A percentile compares a stretch with the other conserved stretches of the same genome.
Evolutionary conservation across 1,139 yeast species (phyloP).

Genomic region (Eremothecium coryli): DNA sequence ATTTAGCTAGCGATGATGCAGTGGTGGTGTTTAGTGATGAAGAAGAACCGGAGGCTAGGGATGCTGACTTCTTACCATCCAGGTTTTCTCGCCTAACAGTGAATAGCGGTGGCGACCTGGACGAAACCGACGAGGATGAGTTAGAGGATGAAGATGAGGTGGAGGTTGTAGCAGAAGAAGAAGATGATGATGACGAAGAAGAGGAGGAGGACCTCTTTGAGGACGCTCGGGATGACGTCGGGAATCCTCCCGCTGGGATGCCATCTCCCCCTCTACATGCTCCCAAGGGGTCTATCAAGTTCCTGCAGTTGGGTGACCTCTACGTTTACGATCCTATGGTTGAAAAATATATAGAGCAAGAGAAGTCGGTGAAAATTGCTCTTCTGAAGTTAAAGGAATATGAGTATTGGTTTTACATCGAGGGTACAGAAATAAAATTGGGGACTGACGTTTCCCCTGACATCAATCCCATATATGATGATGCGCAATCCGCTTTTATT

Average conservation of each 20-base stretch:
- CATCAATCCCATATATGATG: slow-evolving; percentile 59
- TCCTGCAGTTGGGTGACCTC: slow-evolving; percentile 33
- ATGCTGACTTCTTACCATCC: slow-evolving; percentile 2
- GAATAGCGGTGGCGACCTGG: not conserved
- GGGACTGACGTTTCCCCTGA: slow-evolving; percentile 40
- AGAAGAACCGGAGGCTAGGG: slow-evolving; percentile 13
- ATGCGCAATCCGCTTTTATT: slow-evolving; percentile 48
- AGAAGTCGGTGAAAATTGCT: slow-evolving; percentile 29
- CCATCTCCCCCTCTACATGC: not conserved
- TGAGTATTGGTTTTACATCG: slow-evolving; percentile 45
- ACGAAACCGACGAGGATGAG: slow-evolving; percentile 13
- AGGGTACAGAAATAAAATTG: slow-evolving; percentile 29
- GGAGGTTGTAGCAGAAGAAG: slow-evolving; percentile 15
- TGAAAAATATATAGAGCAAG: slow-evolving; percentile 43
- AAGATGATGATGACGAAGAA: slow-evolving; percentile 10
- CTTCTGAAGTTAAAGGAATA: slow-evolving; percentile 45
- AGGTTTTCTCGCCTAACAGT: not conserved
- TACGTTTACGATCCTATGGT: slow-evolving; percentile 48
- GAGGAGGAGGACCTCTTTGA: slow-evolving; percentile 23
- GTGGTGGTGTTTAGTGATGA: slow-evolving; percentile 11
- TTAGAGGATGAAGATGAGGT: slow-evolving; percentile 12
- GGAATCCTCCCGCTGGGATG: slow-evolving; percentile 8
- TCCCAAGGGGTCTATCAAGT: slow-evolving; percentile 2
- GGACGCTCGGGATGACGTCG: slow-evolving; percentile 28
- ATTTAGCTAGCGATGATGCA: slow-evolving; percentile 3